Conservation (phyloP, 129 eudicot species). For the Tanacetum coccineum region DNA sequence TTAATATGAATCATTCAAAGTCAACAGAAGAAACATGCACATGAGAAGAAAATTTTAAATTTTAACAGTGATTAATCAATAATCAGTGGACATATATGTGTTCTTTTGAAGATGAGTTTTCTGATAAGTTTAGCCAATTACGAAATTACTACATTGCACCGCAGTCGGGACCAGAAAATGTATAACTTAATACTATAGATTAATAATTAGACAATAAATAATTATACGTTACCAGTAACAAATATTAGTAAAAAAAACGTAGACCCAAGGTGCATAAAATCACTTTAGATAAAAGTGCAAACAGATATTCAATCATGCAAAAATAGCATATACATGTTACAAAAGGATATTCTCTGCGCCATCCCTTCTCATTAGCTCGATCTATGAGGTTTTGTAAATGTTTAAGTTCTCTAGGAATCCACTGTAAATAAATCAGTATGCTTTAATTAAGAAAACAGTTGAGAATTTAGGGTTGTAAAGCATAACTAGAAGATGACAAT, state of each 20-base stretch:
- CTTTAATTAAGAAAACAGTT: slow-evolving; percentile 1
- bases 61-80: not conserved
- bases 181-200: not conserved
- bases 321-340: not conserved
- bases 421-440: slow-evolving; percentile 35
- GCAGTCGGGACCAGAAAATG: not conserved
- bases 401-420: slow-evolving; percentile 64
- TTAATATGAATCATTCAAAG: no score
- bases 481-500: not conserved
- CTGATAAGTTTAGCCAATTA: not conserved
- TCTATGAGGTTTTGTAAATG: slow-evolving; percentile 67
- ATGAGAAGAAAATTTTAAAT: not conserved
- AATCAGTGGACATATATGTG: slow-evolving; percentile 7
- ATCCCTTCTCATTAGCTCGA: slow-evolving; percentile 94
- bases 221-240: not conserved
- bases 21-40: no score
- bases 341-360: slow-evolving; percentile 93
- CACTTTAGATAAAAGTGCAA: no score
- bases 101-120: not conserved
- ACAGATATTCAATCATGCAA: slow-evolving; percentile 13
- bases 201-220: not conserved
- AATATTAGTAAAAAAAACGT: not conserved
- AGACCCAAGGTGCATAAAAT: not conserved
- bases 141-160: not conserved
- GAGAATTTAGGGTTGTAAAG: not conserved